Evolutionary conservation across 208 protist species (phyloP).

Genomic region (Leishmania amazonensis): DNA sequence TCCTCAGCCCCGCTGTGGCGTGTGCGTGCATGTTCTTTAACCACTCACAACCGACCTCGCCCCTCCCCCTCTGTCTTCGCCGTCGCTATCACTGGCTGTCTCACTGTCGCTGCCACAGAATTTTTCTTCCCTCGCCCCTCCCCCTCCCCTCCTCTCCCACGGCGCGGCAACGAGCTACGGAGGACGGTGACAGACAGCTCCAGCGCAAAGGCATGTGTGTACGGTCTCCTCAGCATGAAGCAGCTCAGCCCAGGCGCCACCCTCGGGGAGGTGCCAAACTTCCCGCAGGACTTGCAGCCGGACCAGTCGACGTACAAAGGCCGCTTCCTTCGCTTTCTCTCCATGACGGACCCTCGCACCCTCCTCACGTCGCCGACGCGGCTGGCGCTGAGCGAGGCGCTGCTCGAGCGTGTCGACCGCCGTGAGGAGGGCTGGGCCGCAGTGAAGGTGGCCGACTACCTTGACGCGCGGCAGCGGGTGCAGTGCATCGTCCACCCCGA

Average conservation of each 20-base stretch:
- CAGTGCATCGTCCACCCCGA: constrained; percentile 83
- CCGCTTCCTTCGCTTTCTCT: constrained; percentile 42
- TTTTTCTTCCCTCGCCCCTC: not conserved
- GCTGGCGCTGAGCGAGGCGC: constrained; percentile 31
- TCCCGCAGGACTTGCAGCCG: constrained; percentile 44
- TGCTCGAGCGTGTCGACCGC: constrained; percentile 35
- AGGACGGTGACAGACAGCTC: not conserved
- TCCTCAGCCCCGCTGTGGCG: too few relatives aligned
- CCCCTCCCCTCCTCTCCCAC: not conserved
- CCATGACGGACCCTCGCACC: constrained; percentile 58
- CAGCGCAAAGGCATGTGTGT: not conserved
- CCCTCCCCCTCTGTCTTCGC: not conserved
- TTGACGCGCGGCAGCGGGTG: constrained; percentile 43
- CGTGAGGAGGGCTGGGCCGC: constrained; percentile 30
- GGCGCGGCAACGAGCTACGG: not conserved
- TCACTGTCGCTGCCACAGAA: not conserved
- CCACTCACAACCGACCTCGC: not conserved
- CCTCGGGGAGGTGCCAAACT: constrained; percentile 38
- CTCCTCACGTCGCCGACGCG: constrained; percentile 42
- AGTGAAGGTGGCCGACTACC: constrained; percentile 41
- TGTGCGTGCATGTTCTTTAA: too few relatives aligned
- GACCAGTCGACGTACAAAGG: constrained; percentile 47
- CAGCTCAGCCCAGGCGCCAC: constrained; percentile 7
- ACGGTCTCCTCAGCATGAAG: not conserved
- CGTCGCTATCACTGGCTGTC: not conserved